These are phyloP conservation scores for Grosmannia clavigera DNA, from an alignment of 2,329 filamentous ascomycete species.

Conservation along the genomic window DNA sequence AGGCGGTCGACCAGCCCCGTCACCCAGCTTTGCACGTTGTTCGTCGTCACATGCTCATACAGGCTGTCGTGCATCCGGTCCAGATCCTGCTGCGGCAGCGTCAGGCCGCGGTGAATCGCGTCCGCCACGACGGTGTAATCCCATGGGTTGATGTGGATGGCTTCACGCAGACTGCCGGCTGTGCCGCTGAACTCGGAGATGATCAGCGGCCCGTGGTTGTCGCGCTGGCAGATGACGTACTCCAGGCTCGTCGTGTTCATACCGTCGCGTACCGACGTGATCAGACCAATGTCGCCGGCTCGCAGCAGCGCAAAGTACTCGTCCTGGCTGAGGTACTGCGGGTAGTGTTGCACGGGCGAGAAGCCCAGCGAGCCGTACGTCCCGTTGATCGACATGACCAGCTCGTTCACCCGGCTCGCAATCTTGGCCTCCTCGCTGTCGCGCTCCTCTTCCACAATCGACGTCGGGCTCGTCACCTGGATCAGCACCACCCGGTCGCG, in stretches of 20 bases:
- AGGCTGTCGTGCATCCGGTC: slow-evolving; percentile 58
- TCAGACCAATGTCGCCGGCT: slow-evolving; percentile 79
- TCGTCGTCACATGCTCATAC: slow-evolving; percentile 72
- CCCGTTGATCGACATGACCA: slow-evolving; percentile 87
- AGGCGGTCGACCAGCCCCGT: slow-evolving; percentile 66
- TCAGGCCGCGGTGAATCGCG: slow-evolving; percentile 70
- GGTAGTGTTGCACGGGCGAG: slow-evolving; percentile 86
- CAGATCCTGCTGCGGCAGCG: slow-evolving; percentile 57
- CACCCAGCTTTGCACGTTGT: slow-evolving; percentile 81
- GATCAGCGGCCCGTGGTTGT: slow-evolving; percentile 76
- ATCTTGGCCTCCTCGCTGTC: slow-evolving; percentile 70
- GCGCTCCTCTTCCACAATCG: slow-evolving; percentile 57
- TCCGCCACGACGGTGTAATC: slow-evolving; percentile 74
- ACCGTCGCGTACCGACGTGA: slow-evolving; percentile 89
- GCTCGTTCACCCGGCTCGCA: slow-evolving; percentile 76
- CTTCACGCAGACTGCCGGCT: slow-evolving; percentile 69
- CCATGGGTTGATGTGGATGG: slow-evolving; percentile 96
- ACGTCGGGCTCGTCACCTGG: slow-evolving; percentile 84
- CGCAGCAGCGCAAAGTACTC: slow-evolving; percentile 94
- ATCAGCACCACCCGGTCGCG: slow-evolving; percentile 84
- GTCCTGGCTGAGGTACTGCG: slow-evolving; percentile 77
- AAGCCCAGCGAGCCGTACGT: slow-evolving; percentile 78
- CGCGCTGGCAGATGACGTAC: slow-evolving; percentile 85
- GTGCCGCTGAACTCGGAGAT: slow-evolving; percentile 95
- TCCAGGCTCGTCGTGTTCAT: slow-evolving; percentile 98